These are phyloP conservation scores for Penicillium sp. DNA, from an alignment of 2,329 filamentous ascomycete species.

Conservation along the genomic window DNA sequence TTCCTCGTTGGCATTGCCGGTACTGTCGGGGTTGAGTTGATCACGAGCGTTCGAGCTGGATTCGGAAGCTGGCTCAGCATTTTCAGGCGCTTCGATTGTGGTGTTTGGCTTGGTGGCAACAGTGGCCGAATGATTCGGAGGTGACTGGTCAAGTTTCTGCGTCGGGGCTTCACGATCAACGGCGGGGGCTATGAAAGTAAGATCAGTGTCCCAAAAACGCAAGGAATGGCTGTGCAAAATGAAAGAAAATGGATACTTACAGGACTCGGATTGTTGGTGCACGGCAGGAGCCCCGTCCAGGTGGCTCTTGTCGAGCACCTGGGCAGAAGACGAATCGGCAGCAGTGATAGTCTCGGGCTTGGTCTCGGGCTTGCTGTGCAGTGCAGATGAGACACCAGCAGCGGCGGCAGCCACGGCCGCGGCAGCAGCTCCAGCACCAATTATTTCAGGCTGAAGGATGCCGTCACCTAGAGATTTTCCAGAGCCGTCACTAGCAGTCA, in stretches of 20 bases:
- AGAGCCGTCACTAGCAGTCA: neutral
- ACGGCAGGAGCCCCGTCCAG: constrained; percentile 12
- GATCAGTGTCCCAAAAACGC: constrained; percentile 29
- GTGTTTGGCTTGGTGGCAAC: constrained; percentile 92
- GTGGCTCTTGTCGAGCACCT: constrained; percentile 7
- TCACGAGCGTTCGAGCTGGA: constrained; percentile 9
- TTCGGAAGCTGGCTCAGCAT: constrained; percentile 6
- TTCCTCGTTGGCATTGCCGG: constrained; percentile 19
- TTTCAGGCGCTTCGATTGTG: constrained; percentile 46
- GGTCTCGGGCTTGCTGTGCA: constrained; percentile 16
- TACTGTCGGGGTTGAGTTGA: constrained; percentile 10
- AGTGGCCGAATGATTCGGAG: constrained; percentile 24
- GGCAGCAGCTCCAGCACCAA: constrained; percentile 24
- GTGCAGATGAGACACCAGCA: constrained; percentile 17
- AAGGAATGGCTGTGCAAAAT: constrained; percentile 19
- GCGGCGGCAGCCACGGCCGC: constrained; percentile 22
- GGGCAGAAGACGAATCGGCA: neutral
- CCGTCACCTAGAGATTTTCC: constrained; percentile 15
- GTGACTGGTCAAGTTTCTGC: constrained; percentile 26
- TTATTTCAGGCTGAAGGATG: constrained; percentile 18
- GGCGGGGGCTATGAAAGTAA: constrained; percentile 26
- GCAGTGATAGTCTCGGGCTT: constrained; percentile 3
- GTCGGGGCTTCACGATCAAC: constrained; percentile 31
- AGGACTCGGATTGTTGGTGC: constrained; percentile 16
- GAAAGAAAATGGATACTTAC: constrained; percentile 19